Percentiles rank a stretch among this genome's conserved stretches.
These are phyloP conservation scores for Immersiella caudata DNA, from an alignment of 495 filamentous ascomycete species.

Conservation along the genomic window DNA sequence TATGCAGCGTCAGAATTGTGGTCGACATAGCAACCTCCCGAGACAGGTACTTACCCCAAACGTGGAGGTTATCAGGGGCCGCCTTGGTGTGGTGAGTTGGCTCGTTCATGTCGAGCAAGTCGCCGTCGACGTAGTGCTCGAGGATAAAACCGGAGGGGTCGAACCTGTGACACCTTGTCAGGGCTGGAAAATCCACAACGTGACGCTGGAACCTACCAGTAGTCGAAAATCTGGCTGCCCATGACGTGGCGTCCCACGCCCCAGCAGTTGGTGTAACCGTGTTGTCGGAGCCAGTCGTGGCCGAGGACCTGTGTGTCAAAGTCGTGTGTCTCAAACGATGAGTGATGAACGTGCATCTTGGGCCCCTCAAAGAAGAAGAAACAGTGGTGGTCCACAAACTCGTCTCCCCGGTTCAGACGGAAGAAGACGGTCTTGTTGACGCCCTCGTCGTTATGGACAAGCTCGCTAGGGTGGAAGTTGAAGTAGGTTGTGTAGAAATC, in stretches of 20 bases:
- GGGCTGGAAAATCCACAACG: background rate
- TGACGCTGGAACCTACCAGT: conserved; percentile 52
- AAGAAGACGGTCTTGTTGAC: conserved; percentile 62
- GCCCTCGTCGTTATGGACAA: conserved; percentile 53
- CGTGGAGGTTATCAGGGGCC: conserved; percentile 48
- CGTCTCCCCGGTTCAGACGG: conserved; percentile 64
- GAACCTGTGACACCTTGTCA: conserved; percentile 39
- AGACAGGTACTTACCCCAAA: conserved; percentile 48
- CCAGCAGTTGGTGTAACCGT: conserved; percentile 71
- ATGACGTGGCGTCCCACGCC: conserved; percentile 72
- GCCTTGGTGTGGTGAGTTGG: conserved; percentile 51
- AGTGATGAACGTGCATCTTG: conserved; percentile 68
- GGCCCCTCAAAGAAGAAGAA: conserved; percentile 65
- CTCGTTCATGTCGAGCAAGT: conserved; percentile 64
- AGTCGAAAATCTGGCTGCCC: conserved; percentile 69
- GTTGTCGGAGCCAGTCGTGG: conserved; percentile 67
- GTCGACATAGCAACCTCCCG: background rate
- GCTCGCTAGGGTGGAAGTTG: conserved; percentile 65
- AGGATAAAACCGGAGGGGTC: conserved; percentile 65
- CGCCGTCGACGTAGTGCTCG: conserved; percentile 72
- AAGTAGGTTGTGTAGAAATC: conserved; percentile 68
- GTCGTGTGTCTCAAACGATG: conserved; percentile 74
- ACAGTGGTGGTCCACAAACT: conserved; percentile 70
- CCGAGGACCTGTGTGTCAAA: conserved; percentile 75
- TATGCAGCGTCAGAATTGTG: background rate